phyloP scores from a whole-genome alignment of 179 eudicot genomes.

The Monotropa hypopitys region DNA sequence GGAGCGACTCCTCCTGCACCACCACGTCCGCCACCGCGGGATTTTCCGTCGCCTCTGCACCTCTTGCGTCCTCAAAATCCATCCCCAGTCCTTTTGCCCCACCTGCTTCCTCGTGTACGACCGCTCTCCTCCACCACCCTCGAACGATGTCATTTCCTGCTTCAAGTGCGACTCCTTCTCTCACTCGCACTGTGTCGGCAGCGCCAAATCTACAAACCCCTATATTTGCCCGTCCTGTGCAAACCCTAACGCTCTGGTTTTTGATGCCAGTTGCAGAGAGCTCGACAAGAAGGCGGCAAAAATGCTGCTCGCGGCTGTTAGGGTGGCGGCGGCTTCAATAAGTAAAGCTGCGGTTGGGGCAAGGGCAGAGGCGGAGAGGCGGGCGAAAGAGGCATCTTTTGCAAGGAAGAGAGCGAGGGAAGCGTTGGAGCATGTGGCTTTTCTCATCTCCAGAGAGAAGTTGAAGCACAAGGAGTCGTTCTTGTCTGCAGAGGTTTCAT shows the following conservation, averaged over 20 bases:
- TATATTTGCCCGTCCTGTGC: slow-evolving; percentile 56
- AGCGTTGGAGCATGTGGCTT: slow-evolving; percentile 45
- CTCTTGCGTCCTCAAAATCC: slow-evolving; percentile 53
- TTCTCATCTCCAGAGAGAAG: slow-evolving; percentile 24
- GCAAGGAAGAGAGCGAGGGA: slow-evolving; percentile 68
- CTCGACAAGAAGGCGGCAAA: slow-evolving; percentile 38
- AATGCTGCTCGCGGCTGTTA: slow-evolving; percentile 42
- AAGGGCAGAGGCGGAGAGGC: slow-evolving; percentile 47
- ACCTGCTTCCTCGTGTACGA: slow-evolving; percentile 54
- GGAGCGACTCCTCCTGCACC: slow-evolving; percentile 40
- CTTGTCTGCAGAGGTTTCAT: neutral
- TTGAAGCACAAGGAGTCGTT: slow-evolving; percentile 15
- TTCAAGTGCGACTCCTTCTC: slow-evolving; percentile 46
- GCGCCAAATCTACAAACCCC: slow-evolving; percentile 15
- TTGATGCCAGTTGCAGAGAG: slow-evolving; percentile 15
- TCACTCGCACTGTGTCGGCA: slow-evolving; percentile 36
- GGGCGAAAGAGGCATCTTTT: slow-evolving; percentile 51
- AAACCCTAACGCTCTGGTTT: slow-evolving; percentile 32
- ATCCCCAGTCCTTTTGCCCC: slow-evolving; percentile 62
- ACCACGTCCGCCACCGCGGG: slow-evolving; percentile 43
- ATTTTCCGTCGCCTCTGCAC: slow-evolving; percentile 57
- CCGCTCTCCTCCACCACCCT: slow-evolving; percentile 11
- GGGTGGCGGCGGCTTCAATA: slow-evolving; percentile 46
- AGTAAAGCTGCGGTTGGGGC: slow-evolving; percentile 35
- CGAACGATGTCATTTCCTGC: slow-evolving; percentile 25